Evolutionary conservation across 352 stramenopile species (phyloP).

Genomic region (Phytopythium sindhum): DNA sequence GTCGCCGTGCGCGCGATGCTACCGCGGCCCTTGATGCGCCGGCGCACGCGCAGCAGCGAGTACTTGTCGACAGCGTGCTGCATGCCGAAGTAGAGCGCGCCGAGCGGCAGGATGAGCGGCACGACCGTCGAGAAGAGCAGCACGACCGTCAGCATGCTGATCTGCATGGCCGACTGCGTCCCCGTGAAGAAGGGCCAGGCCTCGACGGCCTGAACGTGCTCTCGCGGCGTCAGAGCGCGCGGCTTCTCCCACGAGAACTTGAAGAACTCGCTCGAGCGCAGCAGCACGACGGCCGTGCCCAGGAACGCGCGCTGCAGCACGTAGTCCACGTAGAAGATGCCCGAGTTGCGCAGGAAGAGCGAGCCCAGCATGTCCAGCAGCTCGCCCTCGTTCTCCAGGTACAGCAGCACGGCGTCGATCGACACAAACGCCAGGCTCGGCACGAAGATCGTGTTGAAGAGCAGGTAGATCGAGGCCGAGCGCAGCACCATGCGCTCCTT

Average conservation of each 20-base stretch:
- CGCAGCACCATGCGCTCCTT: constrained; percentile 83
- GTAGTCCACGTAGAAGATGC: constrained; percentile 89
- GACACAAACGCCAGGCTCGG: constrained; percentile 83
- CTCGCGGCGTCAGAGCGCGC: constrained; percentile 65
- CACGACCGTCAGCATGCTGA: constrained; percentile 79
- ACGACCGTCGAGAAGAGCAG: constrained; percentile 86
- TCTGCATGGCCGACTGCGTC: constrained; percentile 80
- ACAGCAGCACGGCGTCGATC: constrained; percentile 79
- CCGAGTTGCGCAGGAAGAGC: constrained; percentile 85
- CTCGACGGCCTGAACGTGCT: constrained; percentile 69
- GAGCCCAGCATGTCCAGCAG: constrained; percentile 80
- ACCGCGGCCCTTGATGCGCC: constrained; percentile 78
- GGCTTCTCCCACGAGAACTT: constrained; percentile 82
- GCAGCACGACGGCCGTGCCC: constrained; percentile 65
- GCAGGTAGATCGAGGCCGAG: constrained; percentile 75
- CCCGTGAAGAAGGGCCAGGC: constrained; percentile 82
- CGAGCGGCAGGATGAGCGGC: constrained; percentile 76
- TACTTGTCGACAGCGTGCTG: constrained; percentile 87
- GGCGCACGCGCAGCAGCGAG: constrained; percentile 70
- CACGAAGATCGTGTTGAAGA: constrained; percentile 89
- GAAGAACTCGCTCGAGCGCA: constrained; percentile 74
- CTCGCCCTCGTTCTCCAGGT: constrained; percentile 68
- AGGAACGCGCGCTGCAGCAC: constrained; percentile 83
- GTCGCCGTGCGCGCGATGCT: constrained; percentile 79
- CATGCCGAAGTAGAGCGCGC: constrained; percentile 82